Evolutionary conservation across 257 asterid species (phyloP).

Genomic region (Solanum virginianum): DNA sequence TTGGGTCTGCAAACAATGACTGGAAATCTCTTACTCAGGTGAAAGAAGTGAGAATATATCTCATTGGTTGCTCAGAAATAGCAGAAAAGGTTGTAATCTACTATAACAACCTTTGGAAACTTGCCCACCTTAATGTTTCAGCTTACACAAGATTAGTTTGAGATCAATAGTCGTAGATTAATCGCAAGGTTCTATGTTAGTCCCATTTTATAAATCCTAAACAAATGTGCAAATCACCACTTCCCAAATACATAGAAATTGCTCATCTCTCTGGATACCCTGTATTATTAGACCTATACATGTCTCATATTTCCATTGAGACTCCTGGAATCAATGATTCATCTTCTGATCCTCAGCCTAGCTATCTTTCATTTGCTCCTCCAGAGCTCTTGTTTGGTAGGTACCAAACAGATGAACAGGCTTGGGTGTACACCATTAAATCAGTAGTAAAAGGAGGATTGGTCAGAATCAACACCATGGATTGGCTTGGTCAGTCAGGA

Average conservation of each 20-base stretch:
- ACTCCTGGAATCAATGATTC: conserved; percentile 48
- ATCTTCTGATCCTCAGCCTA: conserved; percentile 17
- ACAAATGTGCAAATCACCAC: conserved; percentile 76
- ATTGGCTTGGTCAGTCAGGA: conserved; percentile 90
- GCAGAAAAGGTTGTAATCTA: conserved; percentile 43
- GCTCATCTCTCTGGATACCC: conserved; percentile 64
- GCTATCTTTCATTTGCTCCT: conserved; percentile 80
- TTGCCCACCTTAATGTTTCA: conserved; percentile 63
- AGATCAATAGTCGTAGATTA: conserved; percentile 69
- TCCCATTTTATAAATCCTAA: conserved; percentile 44
- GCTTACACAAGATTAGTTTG: conserved; percentile 31
- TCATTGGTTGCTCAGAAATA: conserved; percentile 53
- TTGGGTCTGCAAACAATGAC: conserved; percentile 89
- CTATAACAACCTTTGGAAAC: conserved; percentile 64
- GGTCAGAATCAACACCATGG: conserved; percentile 73
- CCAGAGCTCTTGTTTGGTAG: conserved; percentile 75
- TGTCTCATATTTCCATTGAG: conserved; percentile 28
- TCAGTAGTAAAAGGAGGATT: conserved; percentile 47
- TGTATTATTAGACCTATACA: conserved; percentile 39
- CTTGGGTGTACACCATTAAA: conserved; percentile 77
- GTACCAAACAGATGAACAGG: conserved; percentile 70
- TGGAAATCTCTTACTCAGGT: conserved; percentile 96
- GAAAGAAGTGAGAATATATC: conserved; percentile 39
- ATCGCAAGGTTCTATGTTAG: conserved; percentile 77
- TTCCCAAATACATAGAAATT: conserved; percentile 39